Evolutionary conservation across 352 stramenopile genomes (phyloP).

Genomic region (Globisporangium radiosum): DNA sequence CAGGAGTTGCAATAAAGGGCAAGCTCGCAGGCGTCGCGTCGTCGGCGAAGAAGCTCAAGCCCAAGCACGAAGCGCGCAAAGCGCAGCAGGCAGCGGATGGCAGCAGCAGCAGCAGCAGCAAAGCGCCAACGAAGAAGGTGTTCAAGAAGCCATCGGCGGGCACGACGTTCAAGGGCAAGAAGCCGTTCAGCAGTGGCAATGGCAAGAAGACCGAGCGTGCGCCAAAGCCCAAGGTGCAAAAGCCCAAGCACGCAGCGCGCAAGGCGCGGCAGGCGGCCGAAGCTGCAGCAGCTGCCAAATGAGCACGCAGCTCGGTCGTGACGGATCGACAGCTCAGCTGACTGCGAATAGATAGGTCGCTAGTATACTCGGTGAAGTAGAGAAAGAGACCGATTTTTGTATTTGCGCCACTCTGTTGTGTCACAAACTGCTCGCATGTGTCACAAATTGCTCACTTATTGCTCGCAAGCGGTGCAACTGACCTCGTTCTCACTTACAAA

Average conservation of each 20-base stretch:
- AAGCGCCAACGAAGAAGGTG: constrained; percentile 4
- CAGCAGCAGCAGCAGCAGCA: background rate
- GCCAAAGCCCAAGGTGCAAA: constrained; percentile 40
- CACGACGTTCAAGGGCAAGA: constrained; percentile 17
- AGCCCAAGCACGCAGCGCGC: constrained; percentile 63
- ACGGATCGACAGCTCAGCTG: too few relatives aligned
- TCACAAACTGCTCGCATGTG: background rate
- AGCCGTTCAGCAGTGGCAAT: constrained; percentile 9
- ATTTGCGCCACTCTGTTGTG: background rate
- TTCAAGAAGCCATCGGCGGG: constrained; percentile 8
- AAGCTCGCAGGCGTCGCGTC: constrained; percentile 20
- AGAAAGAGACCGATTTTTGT: background rate
- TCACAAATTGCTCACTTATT: too few relatives aligned
- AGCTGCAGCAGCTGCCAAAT: constrained; percentile 23
- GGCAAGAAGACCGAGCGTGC: constrained; percentile 12
- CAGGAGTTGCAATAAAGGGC: constrained; percentile 7
- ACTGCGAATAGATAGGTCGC: constrained; percentile 6
- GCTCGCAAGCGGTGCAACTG: too few relatives aligned
- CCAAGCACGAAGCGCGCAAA: constrained; percentile 54
- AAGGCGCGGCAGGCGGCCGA: constrained; percentile 54
- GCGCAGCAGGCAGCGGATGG: constrained; percentile 20
- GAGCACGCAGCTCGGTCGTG: background rate
- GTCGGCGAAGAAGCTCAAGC: constrained; percentile 44
- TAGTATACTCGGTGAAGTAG: background rate
- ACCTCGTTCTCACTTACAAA: background rate